A percentile compares a stretch with the other conserved stretches of the same genome.
These are phyloP conservation scores for Chlamydomonas asymmetrica DNA, from an alignment of 139 green algal genomes.

Conservation along the genomic window DNA sequence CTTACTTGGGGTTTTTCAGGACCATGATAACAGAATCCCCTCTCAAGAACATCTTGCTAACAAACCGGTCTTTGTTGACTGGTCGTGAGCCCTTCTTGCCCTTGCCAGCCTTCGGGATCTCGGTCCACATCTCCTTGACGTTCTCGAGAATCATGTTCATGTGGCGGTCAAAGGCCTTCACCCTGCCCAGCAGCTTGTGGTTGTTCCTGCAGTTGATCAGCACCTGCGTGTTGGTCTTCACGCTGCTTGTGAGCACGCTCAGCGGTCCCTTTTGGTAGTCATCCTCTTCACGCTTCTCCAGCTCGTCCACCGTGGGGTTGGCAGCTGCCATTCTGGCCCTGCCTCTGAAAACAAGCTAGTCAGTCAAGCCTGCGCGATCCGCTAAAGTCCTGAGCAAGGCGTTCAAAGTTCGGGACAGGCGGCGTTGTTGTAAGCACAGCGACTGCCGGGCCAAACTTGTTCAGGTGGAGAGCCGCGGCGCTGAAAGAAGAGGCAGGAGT, in stretches of 20 bases:
- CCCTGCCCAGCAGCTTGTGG: constrained; percentile 92
- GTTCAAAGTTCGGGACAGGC: too few species aligned
- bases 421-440: too few species aligned
- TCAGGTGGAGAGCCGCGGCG: too few species aligned
- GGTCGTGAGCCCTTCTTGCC: constrained; percentile 85
- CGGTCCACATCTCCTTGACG: constrained; percentile 99
- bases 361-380: too few species aligned
- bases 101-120: constrained; percentile 93
- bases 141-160: constrained; percentile 99
- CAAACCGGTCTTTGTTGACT: constrained; percentile 97
- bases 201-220: constrained; percentile 99
- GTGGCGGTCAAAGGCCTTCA: constrained; percentile 99
- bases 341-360: too few species aligned
- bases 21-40: constrained; percentile 98
- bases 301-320: constrained; percentile 76
- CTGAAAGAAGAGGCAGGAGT: too few species aligned
- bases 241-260: constrained; percentile 91
- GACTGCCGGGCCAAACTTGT: too few species aligned
- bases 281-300: constrained; percentile 90
- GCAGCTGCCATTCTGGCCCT: too few species aligned
- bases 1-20: constrained; percentile 89
- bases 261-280: constrained; percentile 91
- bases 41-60: constrained; percentile 98
- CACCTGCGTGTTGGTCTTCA: constrained; percentile 96
- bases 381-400: too few species aligned